Evolutionary conservation across 805 yeast species (phyloP), one percentile per base, ranked within the genome.

Genomic region (Barnettozyma siamensis): DNA sequence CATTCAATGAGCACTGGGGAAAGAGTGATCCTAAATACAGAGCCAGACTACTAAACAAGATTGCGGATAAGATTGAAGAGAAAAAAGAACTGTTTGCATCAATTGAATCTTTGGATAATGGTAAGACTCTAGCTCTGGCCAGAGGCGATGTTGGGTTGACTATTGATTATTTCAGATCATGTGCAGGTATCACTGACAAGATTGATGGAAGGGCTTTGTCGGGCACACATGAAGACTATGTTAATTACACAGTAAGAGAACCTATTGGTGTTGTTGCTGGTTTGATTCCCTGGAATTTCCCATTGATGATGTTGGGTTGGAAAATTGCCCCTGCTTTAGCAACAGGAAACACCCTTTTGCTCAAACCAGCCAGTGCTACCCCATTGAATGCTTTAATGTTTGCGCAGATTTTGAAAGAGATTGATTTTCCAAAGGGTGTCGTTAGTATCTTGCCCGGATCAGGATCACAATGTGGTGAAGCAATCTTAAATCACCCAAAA

Each of bases 221-320:
- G 51, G 73, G 84, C 35, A 85, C 84, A 1, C 66, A 68, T 40
- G 66, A 67, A 38, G 62, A 74, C 29, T 82, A 83, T 60, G 73
- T 80, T 53, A 75, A 72, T 51, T 83, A 73, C 66, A 78, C 85
- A 41, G 69, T 74, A 58, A 76, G 76, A 60, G 88, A 81, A 62
- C 89, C 91, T 51, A 63, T 83, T 52, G 91, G 89, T 60, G 84
- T 83, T 30, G 81, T 87, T 68, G 91, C 88, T 48, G 87, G 81
- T 63, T 80, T 83, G 48, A 82, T 83, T 48, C 89, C 91, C 59
- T 83, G 89, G 89, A 83, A 83, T 63, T 83, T 83, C 76, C 91
- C 91, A 53, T 64, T 83, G 47, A 71, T 83, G 69, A 82, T 83
- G 85, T 71, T 80, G 60, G 62, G 83, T 32, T 83, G 91, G 91